Evolutionary conservation across 768 basidiomycete species (phyloP), one percentile per base, ranked within the genome.

Genomic region (Tubosaeta sp.): DNA sequence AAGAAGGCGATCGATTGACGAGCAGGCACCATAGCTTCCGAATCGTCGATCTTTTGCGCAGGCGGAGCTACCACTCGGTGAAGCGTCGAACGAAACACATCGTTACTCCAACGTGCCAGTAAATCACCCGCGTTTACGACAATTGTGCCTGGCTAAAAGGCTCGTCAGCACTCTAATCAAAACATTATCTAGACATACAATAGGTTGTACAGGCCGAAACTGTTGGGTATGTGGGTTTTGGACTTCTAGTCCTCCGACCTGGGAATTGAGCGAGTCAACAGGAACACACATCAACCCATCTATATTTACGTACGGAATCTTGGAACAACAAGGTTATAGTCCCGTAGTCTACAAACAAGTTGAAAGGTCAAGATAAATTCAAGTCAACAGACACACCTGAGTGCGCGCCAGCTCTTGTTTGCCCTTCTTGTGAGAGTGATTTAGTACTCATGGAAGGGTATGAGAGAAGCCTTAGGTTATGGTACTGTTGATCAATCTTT

Each of bases 1-100:
- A 93, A 93, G 74, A 88, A 93, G 8, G 87, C 90, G 45, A 92
- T 85, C 9, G 87, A 89, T 62, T 90, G 87, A 24, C 90, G 78
- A 8, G 71, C 67, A 1, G 87, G 83, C 1, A 81, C 84, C 51
- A 83, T 67, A 18, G 65, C 70, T 55, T 83, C 80, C 6, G 69
- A 72, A 8, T 75, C 71, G 56, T 65, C 77, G 49, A 79, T 63
- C 56, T 73, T 73, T 59, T 71, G 69, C 12, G 75, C 75, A 1
- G 80, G 72, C 19, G 90, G 88, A 5, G 85, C 83, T 7, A 91
- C 90, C 19, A 93, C 90, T 14, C 86, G 82, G 66, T 91, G 90
- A 16, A 90, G 76, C 3, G 90, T 91, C 36, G 88, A 89, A 18
- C 84, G 80, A 39, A 92, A 70, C 19, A 83, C 74, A 64, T 88